phyloP scores from a whole-genome alignment of 108 stramenopile genomes.

The Nitzschia sp. region DNA sequence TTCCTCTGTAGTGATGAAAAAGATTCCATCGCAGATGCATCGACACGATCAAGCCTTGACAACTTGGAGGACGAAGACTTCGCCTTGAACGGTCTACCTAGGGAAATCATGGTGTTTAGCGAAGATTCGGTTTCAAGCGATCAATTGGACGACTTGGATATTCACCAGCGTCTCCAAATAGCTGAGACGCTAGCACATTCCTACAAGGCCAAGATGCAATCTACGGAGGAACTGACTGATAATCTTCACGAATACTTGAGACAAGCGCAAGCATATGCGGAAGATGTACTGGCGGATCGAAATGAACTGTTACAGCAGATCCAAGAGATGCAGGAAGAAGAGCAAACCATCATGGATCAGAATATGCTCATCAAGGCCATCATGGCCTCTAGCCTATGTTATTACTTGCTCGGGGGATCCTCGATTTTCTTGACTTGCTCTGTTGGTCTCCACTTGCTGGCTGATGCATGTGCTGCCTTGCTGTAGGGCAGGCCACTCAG shows the following conservation, averaged over 20 bases:
- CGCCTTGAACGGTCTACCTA: background rate
- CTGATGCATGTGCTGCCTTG: background rate
- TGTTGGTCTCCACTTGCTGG: background rate
- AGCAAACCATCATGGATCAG: constrained; percentile 7
- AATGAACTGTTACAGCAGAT: constrained; percentile 9
- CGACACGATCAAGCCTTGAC: background rate
- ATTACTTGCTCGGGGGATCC: constrained; percentile 20
- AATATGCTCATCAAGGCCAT: constrained; percentile 24
- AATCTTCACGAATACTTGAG: constrained; percentile 13
- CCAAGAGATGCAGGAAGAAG: constrained; percentile 16
- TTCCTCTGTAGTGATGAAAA: background rate
- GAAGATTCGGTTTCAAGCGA: background rate
- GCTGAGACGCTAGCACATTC: constrained; percentile 10
- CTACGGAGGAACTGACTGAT: constrained; percentile 13
- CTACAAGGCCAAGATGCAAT: constrained; percentile 18
- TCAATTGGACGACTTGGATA: background rate
- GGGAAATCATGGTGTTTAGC: background rate
- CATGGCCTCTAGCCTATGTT: constrained; percentile 13
- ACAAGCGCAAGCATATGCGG: constrained; percentile 22
- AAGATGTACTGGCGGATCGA: constrained; percentile 20
- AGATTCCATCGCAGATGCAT: background rate
- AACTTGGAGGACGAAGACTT: background rate
- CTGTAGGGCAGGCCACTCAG: too few species aligned
- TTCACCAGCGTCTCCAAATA: background rate
- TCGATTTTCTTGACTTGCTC: constrained; percentile 12